Percentiles rank a stretch among this genome's conserved stretches.
Evolutionary conservation across 352 stramenopile genomes (phyloP).

Genomic region (Discostella stelligera): DNA sequence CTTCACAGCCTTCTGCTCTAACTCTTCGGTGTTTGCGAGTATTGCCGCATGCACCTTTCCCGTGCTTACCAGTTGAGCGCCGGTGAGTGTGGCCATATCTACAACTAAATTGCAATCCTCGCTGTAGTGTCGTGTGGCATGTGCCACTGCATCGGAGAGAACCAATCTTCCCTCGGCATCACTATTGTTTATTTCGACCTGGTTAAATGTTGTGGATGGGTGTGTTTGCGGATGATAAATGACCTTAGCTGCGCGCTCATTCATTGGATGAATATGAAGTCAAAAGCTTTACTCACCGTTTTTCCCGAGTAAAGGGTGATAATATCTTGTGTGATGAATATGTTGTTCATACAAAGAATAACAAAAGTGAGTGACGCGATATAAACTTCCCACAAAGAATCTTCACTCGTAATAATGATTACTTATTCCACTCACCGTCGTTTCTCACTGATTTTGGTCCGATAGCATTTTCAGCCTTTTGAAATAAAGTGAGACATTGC

Average conservation of each 20-base stretch:
- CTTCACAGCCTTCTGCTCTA: slow-evolving; percentile 85
- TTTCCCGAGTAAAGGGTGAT: slow-evolving; percentile 92
- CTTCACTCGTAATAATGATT: too few species aligned
- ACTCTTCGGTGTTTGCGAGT: slow-evolving; percentile 88
- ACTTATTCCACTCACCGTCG: slow-evolving; percentile 62
- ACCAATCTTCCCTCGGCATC: slow-evolving; percentile 94
- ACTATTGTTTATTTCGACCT: slow-evolving; percentile 95
- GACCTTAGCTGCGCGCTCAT: neutral
- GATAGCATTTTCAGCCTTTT: slow-evolving; percentile 90
- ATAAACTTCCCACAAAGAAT: too few species aligned
- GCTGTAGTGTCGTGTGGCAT: slow-evolving; percentile 89
- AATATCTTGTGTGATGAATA: slow-evolving; percentile 77
- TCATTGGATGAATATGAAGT: neutral
- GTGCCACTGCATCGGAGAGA: slow-evolving; percentile 91
- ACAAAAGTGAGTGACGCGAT: too few species aligned
- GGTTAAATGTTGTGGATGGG: neutral
- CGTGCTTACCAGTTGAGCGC: slow-evolving; percentile 90
- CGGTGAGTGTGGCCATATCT: slow-evolving; percentile 94
- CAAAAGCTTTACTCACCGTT: slow-evolving; percentile 64
- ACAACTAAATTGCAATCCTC: slow-evolving; percentile 85
- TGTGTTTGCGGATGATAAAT: neutral
- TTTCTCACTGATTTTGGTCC: slow-evolving; percentile 86
- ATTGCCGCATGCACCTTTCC: slow-evolving; percentile 90
- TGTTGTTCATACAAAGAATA: too few species aligned
- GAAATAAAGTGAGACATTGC: neutral